These are phyloP conservation scores for Leccinum glutinopallens DNA, from an alignment of 1,284 basidiomycete species.

Conservation along the genomic window DNA sequence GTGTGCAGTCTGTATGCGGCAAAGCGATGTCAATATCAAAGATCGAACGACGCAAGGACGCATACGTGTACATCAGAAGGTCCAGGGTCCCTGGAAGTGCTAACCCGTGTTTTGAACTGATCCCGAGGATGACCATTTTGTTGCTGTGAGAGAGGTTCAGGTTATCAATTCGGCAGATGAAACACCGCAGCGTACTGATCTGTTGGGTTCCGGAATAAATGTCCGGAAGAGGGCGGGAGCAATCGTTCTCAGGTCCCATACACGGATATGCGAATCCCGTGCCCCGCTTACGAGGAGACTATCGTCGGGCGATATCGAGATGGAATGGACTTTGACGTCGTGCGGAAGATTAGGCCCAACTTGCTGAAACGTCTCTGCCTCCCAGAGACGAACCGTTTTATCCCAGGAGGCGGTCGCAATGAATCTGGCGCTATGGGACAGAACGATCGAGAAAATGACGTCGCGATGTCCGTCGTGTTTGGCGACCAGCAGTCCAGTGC, in stretches of 20 bases:
- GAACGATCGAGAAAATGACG: conserved; percentile 20
- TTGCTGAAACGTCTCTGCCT: conserved; percentile 21
- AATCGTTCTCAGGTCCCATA: conserved; percentile 21
- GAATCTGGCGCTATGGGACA: conserved; percentile 22
- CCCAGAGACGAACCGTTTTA: conserved; percentile 20
- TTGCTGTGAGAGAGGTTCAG: neutral
- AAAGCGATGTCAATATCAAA: neutral
- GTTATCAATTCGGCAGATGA: neutral
- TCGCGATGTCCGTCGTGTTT: conserved; percentile 17
- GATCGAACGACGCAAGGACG: no score
- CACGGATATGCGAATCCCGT: conserved; percentile 16
- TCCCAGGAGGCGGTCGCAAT: conserved; percentile 28
- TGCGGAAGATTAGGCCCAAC: conserved; percentile 24
- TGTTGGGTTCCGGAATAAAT: conserved; percentile 18
- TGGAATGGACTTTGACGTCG: conserved; percentile 11
- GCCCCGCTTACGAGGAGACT: conserved; percentile 22
- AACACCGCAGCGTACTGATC: neutral
- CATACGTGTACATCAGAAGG: conserved; percentile 7
- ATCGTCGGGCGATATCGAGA: conserved; percentile 26
- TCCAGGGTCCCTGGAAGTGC: neutral
- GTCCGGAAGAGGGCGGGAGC: conserved; percentile 24
- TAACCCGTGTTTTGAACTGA: neutral
- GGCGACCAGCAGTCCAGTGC: conserved; percentile 5
- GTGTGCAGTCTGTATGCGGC: neutral
- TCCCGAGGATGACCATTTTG: neutral